These are phyloP conservation scores for Rhizodiscina lignyota DNA, from an alignment of 495 filamentous ascomycete genomes.

Conservation along the genomic window DNA sequence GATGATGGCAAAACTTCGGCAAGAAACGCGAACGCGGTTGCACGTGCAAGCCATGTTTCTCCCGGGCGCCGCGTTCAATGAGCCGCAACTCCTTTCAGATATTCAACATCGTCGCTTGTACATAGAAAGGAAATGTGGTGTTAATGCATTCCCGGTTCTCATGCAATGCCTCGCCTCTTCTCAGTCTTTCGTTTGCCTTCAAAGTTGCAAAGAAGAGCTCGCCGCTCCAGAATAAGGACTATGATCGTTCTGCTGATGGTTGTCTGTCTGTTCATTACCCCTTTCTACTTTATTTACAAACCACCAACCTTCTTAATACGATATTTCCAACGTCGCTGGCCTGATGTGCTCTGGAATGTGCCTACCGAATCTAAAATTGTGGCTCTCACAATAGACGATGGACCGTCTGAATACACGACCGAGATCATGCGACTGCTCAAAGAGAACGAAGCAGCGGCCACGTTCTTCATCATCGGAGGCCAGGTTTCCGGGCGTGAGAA, in stretches of 20 bases:
- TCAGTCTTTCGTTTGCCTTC: conserved; percentile 32
- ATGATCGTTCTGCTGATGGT: conserved; percentile 32
- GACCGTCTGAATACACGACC: conserved; percentile 53
- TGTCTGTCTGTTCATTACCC: conserved; percentile 31
- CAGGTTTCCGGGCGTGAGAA: conserved; percentile 48
- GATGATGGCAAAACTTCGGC: background rate
- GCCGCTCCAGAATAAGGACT: conserved; percentile 35
- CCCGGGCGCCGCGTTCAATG: no score
- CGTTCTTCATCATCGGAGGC: conserved; percentile 38
- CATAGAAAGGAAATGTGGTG: no score
- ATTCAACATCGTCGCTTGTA: no score
- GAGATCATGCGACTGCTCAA: conserved; percentile 50
- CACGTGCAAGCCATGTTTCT: no score
- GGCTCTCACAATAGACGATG: conserved; percentile 75
- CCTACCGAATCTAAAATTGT: conserved; percentile 40
- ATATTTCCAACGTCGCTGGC: conserved; percentile 52
- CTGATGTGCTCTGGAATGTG: conserved; percentile 59
- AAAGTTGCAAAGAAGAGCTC: conserved; percentile 33
- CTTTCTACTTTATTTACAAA: conserved; percentile 56
- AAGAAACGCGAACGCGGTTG: background rate
- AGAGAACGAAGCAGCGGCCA: conserved; percentile 22
- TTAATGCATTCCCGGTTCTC: no score
- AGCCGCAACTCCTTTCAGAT: no score
- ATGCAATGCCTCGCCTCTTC: conserved; percentile 11
- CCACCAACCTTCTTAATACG: conserved; percentile 49